Evolutionary conservation across 495 filamentous ascomycete genomes (phyloP), one percentile per base, ranked within the genome.

Genomic region (Xanthoparmelia taractica): DNA sequence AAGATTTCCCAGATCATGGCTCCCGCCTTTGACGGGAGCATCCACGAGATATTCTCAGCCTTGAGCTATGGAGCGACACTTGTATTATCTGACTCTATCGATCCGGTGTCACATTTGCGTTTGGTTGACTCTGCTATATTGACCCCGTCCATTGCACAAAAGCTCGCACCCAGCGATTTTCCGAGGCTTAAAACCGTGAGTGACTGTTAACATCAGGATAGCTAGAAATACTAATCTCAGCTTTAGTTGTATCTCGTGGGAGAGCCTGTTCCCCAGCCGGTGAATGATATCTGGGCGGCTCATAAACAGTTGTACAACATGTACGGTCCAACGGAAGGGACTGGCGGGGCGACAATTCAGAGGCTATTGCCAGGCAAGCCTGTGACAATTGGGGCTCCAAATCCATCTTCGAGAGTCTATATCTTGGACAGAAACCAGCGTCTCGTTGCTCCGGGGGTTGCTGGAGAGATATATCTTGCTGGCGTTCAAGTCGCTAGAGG

Each of bases 31-130:
- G 76, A 78, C 62, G 75, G 73, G 0, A 69, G 65, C 50, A 73
- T 76, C 31, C 69, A 73, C 48, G 76, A 77, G 57, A 71, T 78
- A 13, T 78, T 78, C 38, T 73, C 73, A 13, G 70, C 75, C 13
- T 58, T 78, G 12, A 65, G 65, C 40, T 73, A 77, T 57, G 76
- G 76, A 20, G 71, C 72, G 4, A 75, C 74, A 0, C 63, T 78
- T 25, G 72, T 75, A 4, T 58, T 77, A 3, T 60, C 23, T 31
- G 60, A 74, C 17, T n/a, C 15, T 12, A 10, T n/a, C 8, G 31
- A 57, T 57, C 31, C 54, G 23, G 10, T 55, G 4, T 8, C 5
- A 13, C 52, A 55, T 17, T 55, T 55, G n/a, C 6, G 25, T 12
- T 55, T 18, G 2, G 52, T 55, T 8, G 27, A 55, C 20, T 55